Evolutionary conservation across 768 basidiomycete genomes (phyloP), one percentile per base, ranked within the genome.

Genomic region (Rubroboletus pulcherrimus): DNA sequence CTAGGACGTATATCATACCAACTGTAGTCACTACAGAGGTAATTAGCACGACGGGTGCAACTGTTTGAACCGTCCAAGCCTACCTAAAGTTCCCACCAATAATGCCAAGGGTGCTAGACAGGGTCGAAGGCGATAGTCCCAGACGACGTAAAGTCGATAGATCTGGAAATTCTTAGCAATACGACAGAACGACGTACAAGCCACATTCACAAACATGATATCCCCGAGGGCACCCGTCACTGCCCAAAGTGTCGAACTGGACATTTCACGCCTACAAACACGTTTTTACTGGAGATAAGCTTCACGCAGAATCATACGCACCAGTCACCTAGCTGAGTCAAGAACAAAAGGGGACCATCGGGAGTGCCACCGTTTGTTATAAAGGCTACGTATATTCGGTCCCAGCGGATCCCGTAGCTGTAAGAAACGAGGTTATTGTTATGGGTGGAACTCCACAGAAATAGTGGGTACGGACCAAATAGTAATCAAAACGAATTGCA

Each of bases 401-500:
- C 45, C 56, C 56, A 57, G 37, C 55, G 51, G 42, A 56, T 46
- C 11, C 14, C 55, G 12, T 53, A 53, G 43, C 55, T 56, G 17
- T 15, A 5, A n/a, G 37, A n/a, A 11, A 24, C 8, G 33, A 37
- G 11, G n/a, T 38, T 17, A 12, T 49, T 29, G 38, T 11, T 26
- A 12, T 12, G 6, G 3, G 24, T 6, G 5, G 35, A 49, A 26
- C 24, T 38, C 35, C n/a, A n/a, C 11, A 2, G 11, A 12, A 49
- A 17, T 4, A 11, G 29, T 14, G 35, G 5, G 17, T 14, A 14
- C 37, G 37, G 34, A 56, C 55, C 55, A 52, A 39, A 46, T 24
- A 15, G 55, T 53, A 19, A 56, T 56, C 44, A 56, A 41, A 47
- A 53, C 10, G n/a, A 56, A 56, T 34, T 56, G 55, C 44, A 53